Evolutionary conservation across 78 protist genomes (phyloP).

Genomic region (Guillardia theta): DNA sequence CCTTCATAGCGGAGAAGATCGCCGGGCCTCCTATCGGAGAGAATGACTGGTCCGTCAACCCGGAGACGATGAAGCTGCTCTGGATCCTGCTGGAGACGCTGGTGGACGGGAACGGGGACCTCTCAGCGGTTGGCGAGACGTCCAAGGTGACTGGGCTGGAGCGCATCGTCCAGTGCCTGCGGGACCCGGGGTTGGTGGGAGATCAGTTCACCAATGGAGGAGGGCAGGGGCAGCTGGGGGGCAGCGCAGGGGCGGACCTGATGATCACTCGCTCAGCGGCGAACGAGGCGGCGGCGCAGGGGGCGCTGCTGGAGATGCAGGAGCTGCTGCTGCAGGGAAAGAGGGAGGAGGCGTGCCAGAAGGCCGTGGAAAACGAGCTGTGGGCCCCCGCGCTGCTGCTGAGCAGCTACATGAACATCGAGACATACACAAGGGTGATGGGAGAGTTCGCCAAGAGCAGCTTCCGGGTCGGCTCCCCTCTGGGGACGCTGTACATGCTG

Average conservation of each 20-base stretch:
- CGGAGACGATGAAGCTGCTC: neutral
- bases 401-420: slow-evolving; percentile 37
- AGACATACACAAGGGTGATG: neutral
- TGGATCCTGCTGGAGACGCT: neutral
- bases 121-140: neutral
- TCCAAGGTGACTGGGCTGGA: neutral
- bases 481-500: neutral
- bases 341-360: slow-evolving; percentile 8
- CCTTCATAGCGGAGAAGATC: neutral
- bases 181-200: neutral
- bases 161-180: neutral
- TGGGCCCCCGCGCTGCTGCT: slow-evolving; percentile 39
- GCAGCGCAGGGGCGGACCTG: too few relatives aligned
- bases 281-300: neutral
- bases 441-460: neutral
- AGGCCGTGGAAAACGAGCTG: neutral
- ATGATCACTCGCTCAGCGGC: too few relatives aligned
- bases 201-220: neutral
- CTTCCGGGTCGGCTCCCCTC: neutral
- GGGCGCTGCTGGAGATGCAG: slow-evolving; percentile 5
- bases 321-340: neutral
- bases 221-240: neutral
- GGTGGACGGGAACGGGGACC: slow-evolving; percentile 8
- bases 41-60: neutral
- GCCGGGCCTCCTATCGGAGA: neutral